phyloP scores from a whole-genome alignment of 2,329 filamentous ascomycete genomes.

The Alternaria arbusti region DNA sequence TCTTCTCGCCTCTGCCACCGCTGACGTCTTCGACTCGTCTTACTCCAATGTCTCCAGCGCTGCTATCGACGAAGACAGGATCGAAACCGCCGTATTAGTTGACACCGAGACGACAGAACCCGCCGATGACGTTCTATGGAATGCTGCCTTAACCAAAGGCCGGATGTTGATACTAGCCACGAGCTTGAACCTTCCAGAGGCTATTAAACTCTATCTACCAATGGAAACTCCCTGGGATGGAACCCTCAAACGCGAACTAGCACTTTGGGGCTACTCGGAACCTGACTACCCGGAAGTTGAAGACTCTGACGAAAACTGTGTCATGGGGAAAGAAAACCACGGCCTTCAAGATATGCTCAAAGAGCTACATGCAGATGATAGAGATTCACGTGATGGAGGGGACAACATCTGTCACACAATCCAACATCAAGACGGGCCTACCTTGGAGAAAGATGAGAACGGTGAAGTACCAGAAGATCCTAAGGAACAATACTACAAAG shows the following conservation, averaged over 20 bases:
- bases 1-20: background rate
- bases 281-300: background rate
- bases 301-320: background rate
- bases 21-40: background rate
- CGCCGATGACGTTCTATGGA: background rate
- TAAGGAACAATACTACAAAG: background rate
- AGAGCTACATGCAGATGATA: background rate
- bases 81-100: background rate
- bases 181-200: background rate
- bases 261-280: background rate
- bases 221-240: background rate
- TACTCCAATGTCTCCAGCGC: background rate
- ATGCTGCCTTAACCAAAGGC: background rate
- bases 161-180: background rate
- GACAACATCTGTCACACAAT: background rate
- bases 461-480: background rate
- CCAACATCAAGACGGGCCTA: background rate
- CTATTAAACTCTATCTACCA: background rate
- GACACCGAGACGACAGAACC: background rate
- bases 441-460: background rate
- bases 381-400: background rate
- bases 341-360: background rate
- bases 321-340: background rate
- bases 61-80: background rate
- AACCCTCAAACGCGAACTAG: background rate